These are phyloP conservation scores for Boletus reticuloceps DNA, from an alignment of 768 basidiomycete genomes.

Conservation along the genomic window DNA sequence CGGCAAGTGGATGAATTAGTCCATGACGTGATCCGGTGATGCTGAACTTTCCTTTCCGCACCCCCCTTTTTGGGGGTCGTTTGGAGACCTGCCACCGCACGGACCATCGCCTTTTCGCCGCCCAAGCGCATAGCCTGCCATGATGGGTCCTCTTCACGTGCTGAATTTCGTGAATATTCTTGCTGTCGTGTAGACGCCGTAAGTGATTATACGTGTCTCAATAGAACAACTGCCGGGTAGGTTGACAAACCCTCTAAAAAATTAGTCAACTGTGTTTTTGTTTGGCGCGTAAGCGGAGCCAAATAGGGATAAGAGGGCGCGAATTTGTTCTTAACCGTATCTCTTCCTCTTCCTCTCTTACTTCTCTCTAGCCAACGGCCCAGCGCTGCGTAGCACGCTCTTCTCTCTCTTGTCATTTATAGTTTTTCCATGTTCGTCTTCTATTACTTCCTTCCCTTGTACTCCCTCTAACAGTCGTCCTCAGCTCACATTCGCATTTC, in stretches of 20 bases:
- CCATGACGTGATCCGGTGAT: constrained; percentile 34
- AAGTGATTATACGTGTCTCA: constrained; percentile 2
- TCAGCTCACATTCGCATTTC: constrained; percentile 55
- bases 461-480: constrained; percentile 6
- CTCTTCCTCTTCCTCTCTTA: constrained; percentile 53
- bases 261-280: constrained; percentile 37
- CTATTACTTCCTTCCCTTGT: constrained; percentile 1
- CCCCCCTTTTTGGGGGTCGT: constrained; percentile 13
- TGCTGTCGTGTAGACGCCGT: constrained; percentile 3
- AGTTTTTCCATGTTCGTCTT: constrained; percentile 47
- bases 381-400: constrained; percentile 55
- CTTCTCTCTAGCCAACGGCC: constrained; percentile 53
- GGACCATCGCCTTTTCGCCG: constrained; percentile 9
- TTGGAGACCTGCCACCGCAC: constrained; percentile 31
- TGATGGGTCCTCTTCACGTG: neutral
- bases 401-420: constrained; percentile 59
- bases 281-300: constrained; percentile 40
- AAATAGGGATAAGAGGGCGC: constrained; percentile 42
- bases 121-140: neutral
- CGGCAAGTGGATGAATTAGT: constrained; percentile 29
- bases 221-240: constrained; percentile 1
- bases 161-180: neutral
- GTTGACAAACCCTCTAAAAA: constrained; percentile 11
- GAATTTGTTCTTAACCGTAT: constrained; percentile 35
- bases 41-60: neutral